phyloP scores from a whole-genome alignment of 495 filamentous ascomycete species.

The Xylaria sp. region DNA sequence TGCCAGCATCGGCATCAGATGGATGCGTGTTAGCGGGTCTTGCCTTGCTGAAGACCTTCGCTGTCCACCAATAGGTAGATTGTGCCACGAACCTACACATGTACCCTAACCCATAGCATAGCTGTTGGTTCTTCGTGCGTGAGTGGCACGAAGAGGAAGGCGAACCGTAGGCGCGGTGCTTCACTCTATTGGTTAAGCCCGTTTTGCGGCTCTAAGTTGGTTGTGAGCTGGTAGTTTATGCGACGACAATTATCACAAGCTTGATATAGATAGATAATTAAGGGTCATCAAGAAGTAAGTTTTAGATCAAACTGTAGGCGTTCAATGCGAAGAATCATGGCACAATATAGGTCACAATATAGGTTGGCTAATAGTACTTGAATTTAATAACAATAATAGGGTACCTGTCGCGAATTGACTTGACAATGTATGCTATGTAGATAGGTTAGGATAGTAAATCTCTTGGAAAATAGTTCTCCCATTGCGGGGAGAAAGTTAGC shows the following conservation, averaged over 20 bases:
- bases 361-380: neutral
- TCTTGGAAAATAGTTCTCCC: neutral
- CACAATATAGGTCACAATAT: neutral
- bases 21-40: neutral
- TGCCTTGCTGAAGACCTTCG: neutral
- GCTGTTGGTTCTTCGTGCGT: neutral
- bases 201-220: neutral
- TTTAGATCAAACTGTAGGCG: neutral
- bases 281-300: no score
- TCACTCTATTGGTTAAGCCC: neutral
- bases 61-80: neutral
- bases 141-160: neutral
- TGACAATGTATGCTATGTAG: no score
- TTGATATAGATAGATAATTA: no score
- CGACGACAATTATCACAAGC: neutral
- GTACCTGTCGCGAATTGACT: neutral
- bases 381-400: neutral
- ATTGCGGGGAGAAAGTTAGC: neutral
- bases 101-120: conserved; percentile 2
- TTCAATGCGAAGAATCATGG: neutral
- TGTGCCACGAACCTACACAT: neutral
- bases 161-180: neutral
- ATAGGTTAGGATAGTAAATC: neutral
- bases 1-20: no score
- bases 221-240: neutral